A percentile compares a stretch with the other conserved stretches of the same genome.
These are phyloP conservation scores for Aspergillus diversus DNA, from an alignment of 495 filamentous ascomycete species.

Conservation along the genomic window DNA sequence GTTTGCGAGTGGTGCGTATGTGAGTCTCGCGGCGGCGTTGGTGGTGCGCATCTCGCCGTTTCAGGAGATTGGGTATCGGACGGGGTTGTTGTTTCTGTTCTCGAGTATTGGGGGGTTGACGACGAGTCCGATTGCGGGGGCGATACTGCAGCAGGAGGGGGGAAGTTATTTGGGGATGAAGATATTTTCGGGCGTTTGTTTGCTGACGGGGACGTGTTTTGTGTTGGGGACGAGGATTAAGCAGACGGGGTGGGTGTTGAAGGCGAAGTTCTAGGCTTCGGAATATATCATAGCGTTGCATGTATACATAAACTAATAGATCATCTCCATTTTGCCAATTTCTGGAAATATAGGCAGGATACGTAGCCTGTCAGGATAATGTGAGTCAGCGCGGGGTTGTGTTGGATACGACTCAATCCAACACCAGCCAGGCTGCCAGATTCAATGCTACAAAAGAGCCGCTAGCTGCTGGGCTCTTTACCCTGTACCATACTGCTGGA, in stretches of 20 bases:
- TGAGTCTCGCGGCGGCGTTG: conserved; percentile 34
- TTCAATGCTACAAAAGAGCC: no score
- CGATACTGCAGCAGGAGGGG: conserved; percentile 24
- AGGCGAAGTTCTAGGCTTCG: conserved; percentile 20
- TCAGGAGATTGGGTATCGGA: conserved; percentile 32
- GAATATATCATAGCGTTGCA: not conserved
- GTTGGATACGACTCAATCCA: no score
- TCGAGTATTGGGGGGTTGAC: conserved; percentile 47
- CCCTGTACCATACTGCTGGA: no score
- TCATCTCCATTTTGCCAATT: no score
- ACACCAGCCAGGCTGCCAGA: no score
- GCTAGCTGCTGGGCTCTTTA: no score
- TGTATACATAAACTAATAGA: no score
- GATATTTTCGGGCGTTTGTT: conserved; percentile 30
- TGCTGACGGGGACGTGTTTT: conserved; percentile 22
- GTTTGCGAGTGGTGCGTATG: conserved; percentile 38
- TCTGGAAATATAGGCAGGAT: no score
- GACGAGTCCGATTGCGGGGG: conserved; percentile 67
- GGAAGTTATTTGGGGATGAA: conserved; percentile 30
- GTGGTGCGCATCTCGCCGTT: conserved; percentile 33
- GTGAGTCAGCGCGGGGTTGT: no score
- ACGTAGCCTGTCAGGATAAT: no score
- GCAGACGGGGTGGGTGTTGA: conserved; percentile 19
- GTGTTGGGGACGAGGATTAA: conserved; percentile 21
- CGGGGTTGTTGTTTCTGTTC: conserved; percentile 27